phyloP scores from a whole-genome alignment of 2,329 filamentous ascomycete species.

The Alternaria rosae region DNA sequence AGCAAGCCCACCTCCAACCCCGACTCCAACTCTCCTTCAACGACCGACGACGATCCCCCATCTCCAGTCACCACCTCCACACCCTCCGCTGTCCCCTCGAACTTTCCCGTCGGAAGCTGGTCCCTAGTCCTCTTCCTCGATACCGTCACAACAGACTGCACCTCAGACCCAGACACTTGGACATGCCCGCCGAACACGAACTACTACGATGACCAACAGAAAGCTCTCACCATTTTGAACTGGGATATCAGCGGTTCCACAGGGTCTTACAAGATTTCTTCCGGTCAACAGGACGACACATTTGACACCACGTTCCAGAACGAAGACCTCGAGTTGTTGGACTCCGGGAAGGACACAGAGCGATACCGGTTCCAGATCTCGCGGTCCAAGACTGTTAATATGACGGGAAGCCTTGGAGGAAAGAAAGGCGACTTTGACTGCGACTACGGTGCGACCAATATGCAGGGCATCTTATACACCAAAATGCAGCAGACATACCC shows the following conservation, averaged over 20 bases:
- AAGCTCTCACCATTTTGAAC: slow-evolving; percentile 62
- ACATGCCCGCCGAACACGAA: slow-evolving; percentile 66
- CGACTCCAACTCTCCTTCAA: slow-evolving; percentile 8
- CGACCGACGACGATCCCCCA: slow-evolving; percentile 16
- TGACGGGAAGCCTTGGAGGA: slow-evolving; percentile 55
- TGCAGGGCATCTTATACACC: slow-evolving; percentile 69
- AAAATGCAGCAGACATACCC: slow-evolving; percentile 54
- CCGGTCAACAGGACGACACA: slow-evolving; percentile 59
- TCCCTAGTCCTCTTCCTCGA: slow-evolving; percentile 66
- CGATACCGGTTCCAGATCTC: slow-evolving; percentile 65
- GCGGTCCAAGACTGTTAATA: slow-evolving; percentile 62
- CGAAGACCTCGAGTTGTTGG: slow-evolving; percentile 58
- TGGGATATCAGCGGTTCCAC: slow-evolving; percentile 64
- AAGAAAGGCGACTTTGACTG: slow-evolving; percentile 61
- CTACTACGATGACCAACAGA: slow-evolving; percentile 54
- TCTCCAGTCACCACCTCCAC: slow-evolving; percentile 27
- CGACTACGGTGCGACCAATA: slow-evolving; percentile 63
- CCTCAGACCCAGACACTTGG: slow-evolving; percentile 66
- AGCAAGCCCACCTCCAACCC: neutral
- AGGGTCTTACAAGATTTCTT: slow-evolving; percentile 61
- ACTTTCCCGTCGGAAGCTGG: slow-evolving; percentile 70
- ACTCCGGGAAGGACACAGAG: slow-evolving; percentile 59
- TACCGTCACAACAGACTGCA: slow-evolving; percentile 63
- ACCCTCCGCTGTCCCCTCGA: slow-evolving; percentile 28
- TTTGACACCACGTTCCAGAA: slow-evolving; percentile 66